These are phyloP conservation scores for Paspalum notatum DNA, from an alignment of 176 grass and related monocot species.

Conservation along the genomic window DNA sequence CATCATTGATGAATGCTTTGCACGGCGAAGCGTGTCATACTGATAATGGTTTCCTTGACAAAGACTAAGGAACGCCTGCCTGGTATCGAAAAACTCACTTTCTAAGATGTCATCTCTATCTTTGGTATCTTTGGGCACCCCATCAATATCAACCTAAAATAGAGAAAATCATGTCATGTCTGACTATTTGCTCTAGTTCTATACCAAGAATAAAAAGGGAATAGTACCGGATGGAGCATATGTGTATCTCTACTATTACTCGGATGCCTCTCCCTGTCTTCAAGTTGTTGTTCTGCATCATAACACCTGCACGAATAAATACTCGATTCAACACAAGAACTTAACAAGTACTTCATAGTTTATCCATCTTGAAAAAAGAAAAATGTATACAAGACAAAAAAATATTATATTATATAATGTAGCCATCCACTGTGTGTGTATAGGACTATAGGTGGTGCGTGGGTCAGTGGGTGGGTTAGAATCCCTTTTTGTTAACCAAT, in stretches of 20 bases:
- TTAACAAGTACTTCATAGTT: neutral
- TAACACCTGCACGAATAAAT: slow-evolving; percentile 70
- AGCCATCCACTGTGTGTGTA: neutral
- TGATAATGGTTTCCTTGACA: slow-evolving; percentile 99
- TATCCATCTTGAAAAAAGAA: neutral
- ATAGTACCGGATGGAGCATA: slow-evolving; percentile 77
- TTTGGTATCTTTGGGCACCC: slow-evolving; percentile 81
- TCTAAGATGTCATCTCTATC: slow-evolving; percentile 98
- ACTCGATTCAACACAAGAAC: slow-evolving; percentile 15
- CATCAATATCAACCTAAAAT: slow-evolving; percentile 78
- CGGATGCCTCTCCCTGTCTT: slow-evolving; percentile 84
- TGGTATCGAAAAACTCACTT: slow-evolving; percentile 98
- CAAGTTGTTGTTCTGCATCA: slow-evolving; percentile 67
- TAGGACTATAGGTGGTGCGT: no score
- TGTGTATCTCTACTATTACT: slow-evolving; percentile 80
- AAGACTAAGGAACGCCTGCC: slow-evolving; percentile 96
- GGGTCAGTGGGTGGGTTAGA: no score
- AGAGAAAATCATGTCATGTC: slow-evolving; percentile 17
- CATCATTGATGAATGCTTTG: slow-evolving; percentile 99
- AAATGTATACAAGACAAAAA: slow-evolving; percentile 3
- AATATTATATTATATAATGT: neutral
- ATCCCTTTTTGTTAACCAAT: no score
- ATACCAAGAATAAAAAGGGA: slow-evolving; percentile 14
- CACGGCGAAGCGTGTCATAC: slow-evolving; percentile 96
- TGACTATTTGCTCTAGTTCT: slow-evolving; percentile 9